These are phyloP conservation scores for Saccharomycopsis capsularis DNA, from an alignment of 805 yeast species.

Conservation along the genomic window DNA sequence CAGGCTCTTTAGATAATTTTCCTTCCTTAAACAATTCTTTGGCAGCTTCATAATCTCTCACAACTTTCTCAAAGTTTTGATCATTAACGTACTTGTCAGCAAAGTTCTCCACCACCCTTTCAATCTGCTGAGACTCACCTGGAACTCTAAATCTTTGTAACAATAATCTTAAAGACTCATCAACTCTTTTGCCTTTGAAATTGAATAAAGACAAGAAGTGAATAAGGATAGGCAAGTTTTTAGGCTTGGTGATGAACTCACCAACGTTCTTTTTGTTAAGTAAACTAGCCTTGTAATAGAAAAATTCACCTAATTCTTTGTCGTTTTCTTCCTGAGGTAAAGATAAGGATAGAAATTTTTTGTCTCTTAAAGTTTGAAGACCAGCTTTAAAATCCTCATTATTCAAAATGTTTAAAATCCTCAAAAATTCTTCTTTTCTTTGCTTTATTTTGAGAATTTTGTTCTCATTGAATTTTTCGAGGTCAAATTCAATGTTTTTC, in stretches of 20 bases:
- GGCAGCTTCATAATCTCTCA: conserved; percentile 22
- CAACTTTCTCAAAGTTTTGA: conserved; percentile 34
- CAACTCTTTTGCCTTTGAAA: conserved; percentile 73
- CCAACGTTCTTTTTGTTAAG: conserved; percentile 86
- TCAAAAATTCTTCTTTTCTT: conserved; percentile 66
- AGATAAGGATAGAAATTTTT: conserved; percentile 5
- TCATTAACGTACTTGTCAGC: conserved; percentile 72
- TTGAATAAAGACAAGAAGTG: conserved; percentile 67
- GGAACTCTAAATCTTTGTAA: conserved; percentile 84
- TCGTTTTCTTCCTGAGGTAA: conserved; percentile 3
- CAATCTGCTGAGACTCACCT: conserved; percentile 97
- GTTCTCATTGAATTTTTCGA: conserved; percentile 7
- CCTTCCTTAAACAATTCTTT: conserved; percentile 16
- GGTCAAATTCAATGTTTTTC: conserved; percentile 15
- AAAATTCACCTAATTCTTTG: conserved; percentile 63
- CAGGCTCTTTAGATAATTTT: conserved; percentile 21
- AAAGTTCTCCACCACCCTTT: conserved; percentile 80
- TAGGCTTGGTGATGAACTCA: conserved; percentile 73
- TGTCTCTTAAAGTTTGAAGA: conserved; percentile 10
- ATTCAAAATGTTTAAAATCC: conserved; percentile 71
- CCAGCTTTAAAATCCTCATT: conserved; percentile 32
- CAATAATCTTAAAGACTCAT: conserved; percentile 81
- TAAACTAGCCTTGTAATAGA: conserved; percentile 71
- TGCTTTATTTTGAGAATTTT: conserved; percentile 28
- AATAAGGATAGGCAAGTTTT: conserved; percentile 50